Conservation (phyloP, 23 red algal species). For the Gracilaria domingensis region DNA sequence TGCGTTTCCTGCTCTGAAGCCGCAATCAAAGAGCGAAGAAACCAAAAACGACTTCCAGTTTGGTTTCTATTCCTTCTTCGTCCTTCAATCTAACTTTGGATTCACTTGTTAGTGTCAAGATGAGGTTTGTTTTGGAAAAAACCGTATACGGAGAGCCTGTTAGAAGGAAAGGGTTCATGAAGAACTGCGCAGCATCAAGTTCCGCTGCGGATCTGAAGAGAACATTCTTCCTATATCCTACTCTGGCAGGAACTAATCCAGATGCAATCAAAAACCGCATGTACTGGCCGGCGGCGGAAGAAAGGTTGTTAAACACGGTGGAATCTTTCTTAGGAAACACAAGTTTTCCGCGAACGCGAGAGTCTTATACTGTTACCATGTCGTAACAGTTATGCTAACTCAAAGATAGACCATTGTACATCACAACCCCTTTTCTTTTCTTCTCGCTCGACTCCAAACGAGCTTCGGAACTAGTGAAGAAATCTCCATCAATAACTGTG, state of each 20-base stretch:
- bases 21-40: too few relatives aligned
- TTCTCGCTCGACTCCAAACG: background rate
- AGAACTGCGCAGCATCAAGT: background rate
- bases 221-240: background rate
- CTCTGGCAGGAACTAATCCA: background rate
- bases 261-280: background rate
- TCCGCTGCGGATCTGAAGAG: background rate
- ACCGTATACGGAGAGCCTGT: background rate
- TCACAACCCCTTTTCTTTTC: background rate
- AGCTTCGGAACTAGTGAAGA: background rate
- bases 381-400: background rate
- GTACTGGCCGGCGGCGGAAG: background rate
- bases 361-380: background rate
- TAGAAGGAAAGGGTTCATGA: background rate
- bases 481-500: background rate
- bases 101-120: background rate
- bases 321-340: background rate
- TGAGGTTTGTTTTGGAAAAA: background rate
- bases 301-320: background rate
- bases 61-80: too few relatives aligned
- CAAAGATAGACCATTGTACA: background rate
- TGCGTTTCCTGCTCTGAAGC: too few relatives aligned
- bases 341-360: background rate
- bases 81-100: background rate
- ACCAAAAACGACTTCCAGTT: too few relatives aligned